Conservation (phyloP, 306 rosid species). For the Myrica gale region DNA sequence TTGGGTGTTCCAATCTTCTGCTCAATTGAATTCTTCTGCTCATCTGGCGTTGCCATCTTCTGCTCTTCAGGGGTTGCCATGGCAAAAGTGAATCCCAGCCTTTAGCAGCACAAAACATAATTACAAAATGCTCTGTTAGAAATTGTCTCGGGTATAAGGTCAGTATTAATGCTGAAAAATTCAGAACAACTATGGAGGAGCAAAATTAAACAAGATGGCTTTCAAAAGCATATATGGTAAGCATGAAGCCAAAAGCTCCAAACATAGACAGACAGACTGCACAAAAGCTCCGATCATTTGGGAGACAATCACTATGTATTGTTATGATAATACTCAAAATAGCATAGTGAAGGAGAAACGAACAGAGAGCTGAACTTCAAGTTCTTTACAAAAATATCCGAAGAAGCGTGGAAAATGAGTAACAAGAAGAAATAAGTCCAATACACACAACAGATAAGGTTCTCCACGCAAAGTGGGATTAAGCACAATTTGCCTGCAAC, state of each 20-base stretch:
- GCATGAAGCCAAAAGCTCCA: background rate
- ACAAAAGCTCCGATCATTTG: background rate
- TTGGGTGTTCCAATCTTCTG: background rate
- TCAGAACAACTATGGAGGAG: background rate
- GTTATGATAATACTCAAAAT: background rate
- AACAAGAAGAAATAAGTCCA: background rate
- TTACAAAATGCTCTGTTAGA: slow-evolving; percentile 1
- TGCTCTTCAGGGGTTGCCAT: slow-evolving; percentile 53
- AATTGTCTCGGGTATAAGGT: background rate
- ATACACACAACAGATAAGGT: background rate
- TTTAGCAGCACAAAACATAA: slow-evolving; percentile 20
- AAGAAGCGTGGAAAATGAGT: background rate
- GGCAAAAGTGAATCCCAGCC: slow-evolving; percentile 37
- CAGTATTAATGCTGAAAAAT: background rate
- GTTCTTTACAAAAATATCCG: background rate
- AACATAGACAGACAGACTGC: background rate
- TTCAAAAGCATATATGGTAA: background rate
- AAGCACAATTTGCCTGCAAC: background rate
- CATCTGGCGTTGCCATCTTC: slow-evolving; percentile 6
- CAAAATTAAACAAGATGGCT: background rate
- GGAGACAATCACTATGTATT: background rate
- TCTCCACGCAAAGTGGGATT: background rate
- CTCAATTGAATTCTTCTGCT: background rate
- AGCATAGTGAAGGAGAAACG: background rate
- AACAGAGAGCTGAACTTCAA: background rate